A percentile compares a stretch with the other conserved stretches of the same genome.
Evolutionary conservation across 441 rosid genomes (phyloP).

Genomic region (Raphanus hybrid): DNA sequence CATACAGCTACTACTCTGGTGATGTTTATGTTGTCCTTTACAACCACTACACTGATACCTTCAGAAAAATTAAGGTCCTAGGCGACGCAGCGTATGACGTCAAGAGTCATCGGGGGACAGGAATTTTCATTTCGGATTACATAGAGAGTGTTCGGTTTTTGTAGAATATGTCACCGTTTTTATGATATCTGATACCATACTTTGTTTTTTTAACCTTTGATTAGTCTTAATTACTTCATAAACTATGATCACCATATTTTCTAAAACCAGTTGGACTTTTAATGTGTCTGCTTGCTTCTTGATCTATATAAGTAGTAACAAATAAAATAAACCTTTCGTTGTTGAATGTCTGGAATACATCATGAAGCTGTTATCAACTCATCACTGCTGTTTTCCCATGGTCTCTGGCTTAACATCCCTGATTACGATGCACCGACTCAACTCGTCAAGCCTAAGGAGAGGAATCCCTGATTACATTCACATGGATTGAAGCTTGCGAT

Average conservation of each 20-base stretch:
- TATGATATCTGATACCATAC: neutral
- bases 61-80: conserved; percentile 10
- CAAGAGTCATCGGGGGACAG: neutral
- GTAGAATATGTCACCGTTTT: neutral
- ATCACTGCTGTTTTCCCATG: conserved; percentile 88
- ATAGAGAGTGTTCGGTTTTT: conserved; percentile 14
- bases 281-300: neutral
- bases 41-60: neutral
- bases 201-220: neutral
- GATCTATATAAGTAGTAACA: neutral
- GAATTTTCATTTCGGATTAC: conserved; percentile 8
- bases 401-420: conserved; percentile 97
- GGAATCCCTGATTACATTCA: conserved; percentile 40
- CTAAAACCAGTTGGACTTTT: neutral
- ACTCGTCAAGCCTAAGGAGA: conserved; percentile 91
- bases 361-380: too few species aligned
- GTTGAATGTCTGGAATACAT: conserved; percentile 3
- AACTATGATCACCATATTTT: neutral
- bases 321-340: neutral
- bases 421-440: conserved; percentile 96
- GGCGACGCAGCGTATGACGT: neutral
- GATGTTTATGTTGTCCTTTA: neutral
- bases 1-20: neutral
- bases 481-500: too few species aligned
- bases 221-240: neutral